Evolutionary conservation across 148 eudicot species (phyloP), one percentile per base, ranked within the genome.

Genomic region (Diospyros lotus): DNA sequence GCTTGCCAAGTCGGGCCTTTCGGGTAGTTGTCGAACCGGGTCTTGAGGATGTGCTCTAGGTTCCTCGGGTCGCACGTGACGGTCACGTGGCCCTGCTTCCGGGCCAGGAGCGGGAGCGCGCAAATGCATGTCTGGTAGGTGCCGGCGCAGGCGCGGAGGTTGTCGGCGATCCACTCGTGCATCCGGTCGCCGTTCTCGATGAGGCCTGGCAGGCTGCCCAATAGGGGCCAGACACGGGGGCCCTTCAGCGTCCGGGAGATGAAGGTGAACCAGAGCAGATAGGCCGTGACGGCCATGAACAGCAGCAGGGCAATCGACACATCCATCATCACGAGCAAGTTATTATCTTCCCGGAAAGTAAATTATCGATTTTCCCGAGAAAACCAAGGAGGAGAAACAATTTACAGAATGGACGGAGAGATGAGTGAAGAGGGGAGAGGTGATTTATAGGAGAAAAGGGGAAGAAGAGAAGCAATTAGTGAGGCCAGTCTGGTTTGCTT

Each of bases 1-100:
- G 94, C 92, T 64, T 93, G 97, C 98, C 98, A 93, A 4, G 96
- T 91, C 12, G 98, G 98, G 51, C 98, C 98, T 64, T 93, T 93
- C 0, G 97, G 98, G 76, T 93, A 93, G 60, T 93, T 93, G 15
- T 91, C 92, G 78, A 93, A 93, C 79, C 97, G 87, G 69, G 89
- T 82, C 76, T 91, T 93, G 63, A 93, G 79, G 53, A 93, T 93
- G 69, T 93, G 98, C 87, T 93, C 98, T 43, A 93, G 68, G 70
- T 93, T 93, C 54, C 78, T 89, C 28, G 98, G 98, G 83, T 93
- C 97, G 65, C 92, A 91, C 9, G 98, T 93, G 69, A 93, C 98
- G 0, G 98, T 93, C 15, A 93, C 98, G 5, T 82, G 94, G 52
- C 98, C 97, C 69, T 93, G 98, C 82, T 85, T 89, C 11, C 90